Evolutionary conservation across 441 rosid species (phyloP).

Genomic region (Populus hybrid): DNA sequence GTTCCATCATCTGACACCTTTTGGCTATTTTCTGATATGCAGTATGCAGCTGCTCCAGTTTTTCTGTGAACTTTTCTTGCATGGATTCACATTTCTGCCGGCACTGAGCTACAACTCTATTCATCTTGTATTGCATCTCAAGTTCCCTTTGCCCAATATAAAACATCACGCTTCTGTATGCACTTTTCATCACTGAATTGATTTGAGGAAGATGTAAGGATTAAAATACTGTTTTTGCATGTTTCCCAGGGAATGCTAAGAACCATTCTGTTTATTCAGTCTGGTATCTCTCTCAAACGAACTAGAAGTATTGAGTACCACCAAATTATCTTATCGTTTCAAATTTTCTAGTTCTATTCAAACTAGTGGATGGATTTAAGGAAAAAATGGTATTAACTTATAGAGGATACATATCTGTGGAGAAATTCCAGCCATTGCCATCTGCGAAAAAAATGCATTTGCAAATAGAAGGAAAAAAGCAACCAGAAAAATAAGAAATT

Average conservation of each 20-base stretch:
- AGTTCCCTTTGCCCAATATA: conserved; percentile 80
- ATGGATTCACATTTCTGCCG: conserved; percentile 84
- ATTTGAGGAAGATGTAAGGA: conserved; percentile 39
- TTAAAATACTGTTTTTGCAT: conserved; percentile 1
- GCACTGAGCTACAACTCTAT: conserved; percentile 73
- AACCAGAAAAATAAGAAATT: conserved; percentile 19
- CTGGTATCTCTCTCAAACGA: conserved; percentile 10
- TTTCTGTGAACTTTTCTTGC: conserved; percentile 89
- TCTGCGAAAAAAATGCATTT: conserved; percentile 40
- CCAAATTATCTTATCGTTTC: background rate
- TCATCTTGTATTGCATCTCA: conserved; percentile 94
- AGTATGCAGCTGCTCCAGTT: conserved; percentile 80
- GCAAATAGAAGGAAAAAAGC: conserved; percentile 12
- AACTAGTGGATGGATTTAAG: background rate
- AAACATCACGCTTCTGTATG: conserved; percentile 90
- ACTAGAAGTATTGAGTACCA: background rate
- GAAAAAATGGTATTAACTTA: background rate
- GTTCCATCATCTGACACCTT: conserved; percentile 89
- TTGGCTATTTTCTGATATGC: conserved; percentile 90
- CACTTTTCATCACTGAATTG: conserved; percentile 81
- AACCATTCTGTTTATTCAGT: background rate
- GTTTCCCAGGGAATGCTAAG: background rate
- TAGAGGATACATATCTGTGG: conserved; percentile 85
- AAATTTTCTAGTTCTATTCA: background rate
- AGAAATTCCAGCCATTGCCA: conserved; percentile 90